Conservation (phyloP, 169 alveolate genomes). For the Cryptosporidium sp. region DNA sequence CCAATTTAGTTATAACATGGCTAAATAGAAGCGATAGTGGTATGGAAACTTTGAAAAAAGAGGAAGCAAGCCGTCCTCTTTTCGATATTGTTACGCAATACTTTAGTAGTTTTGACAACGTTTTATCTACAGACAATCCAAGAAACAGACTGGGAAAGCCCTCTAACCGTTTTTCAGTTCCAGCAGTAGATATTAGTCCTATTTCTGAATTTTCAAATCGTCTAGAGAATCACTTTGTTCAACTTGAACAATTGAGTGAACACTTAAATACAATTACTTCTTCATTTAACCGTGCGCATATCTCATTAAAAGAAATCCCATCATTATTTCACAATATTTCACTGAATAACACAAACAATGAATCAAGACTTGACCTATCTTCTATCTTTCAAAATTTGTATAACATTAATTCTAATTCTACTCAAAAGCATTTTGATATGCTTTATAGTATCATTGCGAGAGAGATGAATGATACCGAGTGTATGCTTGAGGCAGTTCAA, state of each 20-base stretch:
- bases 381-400: conserved; percentile 48
- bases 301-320: conserved; percentile 40
- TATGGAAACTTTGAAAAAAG: conserved; percentile 59
- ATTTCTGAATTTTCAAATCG: conserved; percentile 53
- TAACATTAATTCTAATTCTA: conserved; percentile 29
- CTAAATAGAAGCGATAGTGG: conserved; percentile 71
- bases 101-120: conserved; percentile 68
- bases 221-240: conserved; percentile 35
- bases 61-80: conserved; percentile 66
- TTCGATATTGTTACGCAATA: conserved; percentile 71
- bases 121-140: conserved; percentile 33
- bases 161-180: conserved; percentile 69
- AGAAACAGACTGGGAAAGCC: conserved; percentile 15
- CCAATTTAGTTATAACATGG: conserved; percentile 57
- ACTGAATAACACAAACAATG: conserved; percentile 13
- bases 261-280: conserved; percentile 48
- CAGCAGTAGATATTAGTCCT: conserved; percentile 56
- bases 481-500: conserved; percentile 78
- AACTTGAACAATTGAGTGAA: conserved; percentile 63
- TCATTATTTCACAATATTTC: conserved; percentile 41
- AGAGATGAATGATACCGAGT: conserved; percentile 77
- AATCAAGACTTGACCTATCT: conserved; percentile 63
- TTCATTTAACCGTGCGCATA: conserved; percentile 16
- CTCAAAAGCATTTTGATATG: conserved; percentile 59
- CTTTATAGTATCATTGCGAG: conserved; percentile 44